phyloP scores from a whole-genome alignment of 257 asterid species.

The Marsdenia floribunda region DNA sequence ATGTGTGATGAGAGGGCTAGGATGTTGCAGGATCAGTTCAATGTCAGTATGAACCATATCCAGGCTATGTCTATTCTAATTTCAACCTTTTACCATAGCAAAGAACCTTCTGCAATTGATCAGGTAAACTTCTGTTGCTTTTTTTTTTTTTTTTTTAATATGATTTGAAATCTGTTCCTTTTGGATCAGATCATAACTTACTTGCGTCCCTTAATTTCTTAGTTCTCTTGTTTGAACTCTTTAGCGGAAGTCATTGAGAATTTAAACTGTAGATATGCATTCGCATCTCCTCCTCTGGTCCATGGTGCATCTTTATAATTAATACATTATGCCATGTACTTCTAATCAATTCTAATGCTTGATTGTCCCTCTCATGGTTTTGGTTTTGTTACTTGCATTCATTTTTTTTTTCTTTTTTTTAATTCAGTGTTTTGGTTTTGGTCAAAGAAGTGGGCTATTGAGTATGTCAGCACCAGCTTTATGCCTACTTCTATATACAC shows the following conservation, averaged over 20 bases:
- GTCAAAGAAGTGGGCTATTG: constrained; percentile 3
- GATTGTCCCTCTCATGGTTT: background rate
- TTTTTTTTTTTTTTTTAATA: background rate
- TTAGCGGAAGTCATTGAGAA: background rate
- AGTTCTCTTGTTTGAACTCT: background rate
- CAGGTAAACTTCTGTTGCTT: constrained; percentile 46
- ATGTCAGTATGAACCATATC: constrained; percentile 90
- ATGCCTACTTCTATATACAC: background rate
- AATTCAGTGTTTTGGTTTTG: background rate
- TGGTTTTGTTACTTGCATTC: background rate
- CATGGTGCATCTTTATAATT: background rate
- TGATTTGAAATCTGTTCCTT: background rate
- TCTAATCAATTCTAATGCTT: background rate
- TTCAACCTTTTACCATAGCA: constrained; percentile 86
- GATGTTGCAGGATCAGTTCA: constrained; percentile 97
- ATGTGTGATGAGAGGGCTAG: constrained; percentile 98
- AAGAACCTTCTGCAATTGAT: constrained; percentile 83
- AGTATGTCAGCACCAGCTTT: background rate
- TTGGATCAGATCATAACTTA: background rate
- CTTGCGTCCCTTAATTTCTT: background rate
- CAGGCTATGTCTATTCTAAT: constrained; percentile 95
- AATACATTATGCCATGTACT: background rate
- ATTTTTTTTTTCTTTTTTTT: background rate
- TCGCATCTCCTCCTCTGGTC: background rate
- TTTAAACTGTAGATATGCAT: background rate